Evolutionary conservation across 192 early-diverging fungal species (phyloP).

Genomic region (Coemansia reversa): DNA sequence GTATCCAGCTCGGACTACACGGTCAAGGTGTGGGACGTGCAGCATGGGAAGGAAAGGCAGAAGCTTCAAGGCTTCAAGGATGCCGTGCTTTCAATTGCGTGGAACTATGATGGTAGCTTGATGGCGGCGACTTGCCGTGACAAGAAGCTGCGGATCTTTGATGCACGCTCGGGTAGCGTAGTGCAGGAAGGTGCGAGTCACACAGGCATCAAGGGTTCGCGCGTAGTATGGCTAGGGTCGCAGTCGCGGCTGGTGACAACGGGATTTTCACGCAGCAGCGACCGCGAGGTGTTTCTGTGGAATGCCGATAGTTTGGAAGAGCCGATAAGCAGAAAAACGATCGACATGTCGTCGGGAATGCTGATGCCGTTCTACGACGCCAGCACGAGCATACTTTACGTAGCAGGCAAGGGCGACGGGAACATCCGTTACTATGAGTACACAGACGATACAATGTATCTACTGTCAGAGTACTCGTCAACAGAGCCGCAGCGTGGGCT

Average conservation of each 20-base stretch:
- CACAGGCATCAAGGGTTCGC: slow-evolving; percentile 94
- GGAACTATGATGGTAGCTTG: slow-evolving; percentile 82
- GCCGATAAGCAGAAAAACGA: slow-evolving; percentile 71
- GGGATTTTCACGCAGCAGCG: slow-evolving; percentile 89
- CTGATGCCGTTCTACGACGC: slow-evolving; percentile 96
- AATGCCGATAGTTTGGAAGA: slow-evolving; percentile 64
- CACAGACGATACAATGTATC: slow-evolving; percentile 88
- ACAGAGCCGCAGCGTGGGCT: slow-evolving; percentile 92
- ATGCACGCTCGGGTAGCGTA: slow-evolving; percentile 83
- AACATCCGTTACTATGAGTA: slow-evolving; percentile 99
- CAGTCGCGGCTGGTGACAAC: slow-evolving; percentile 81
- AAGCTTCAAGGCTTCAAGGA: slow-evolving; percentile 86
- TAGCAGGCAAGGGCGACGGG: slow-evolving; percentile 98
- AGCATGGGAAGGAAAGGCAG: slow-evolving; percentile 69
- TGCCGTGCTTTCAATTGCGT: slow-evolving; percentile 87
- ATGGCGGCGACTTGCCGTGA: slow-evolving; percentile 93
- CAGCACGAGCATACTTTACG: slow-evolving; percentile 86
- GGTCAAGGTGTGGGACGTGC: slow-evolving; percentile 94
- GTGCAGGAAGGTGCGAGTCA: slow-evolving; percentile 79
- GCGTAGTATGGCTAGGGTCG: slow-evolving; percentile 87
- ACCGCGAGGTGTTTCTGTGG: slow-evolving; percentile 95
- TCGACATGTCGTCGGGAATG: slow-evolving; percentile 94
- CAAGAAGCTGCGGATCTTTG: slow-evolving; percentile 93
- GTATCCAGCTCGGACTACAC: slow-evolving; percentile 86
- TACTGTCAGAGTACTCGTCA: slow-evolving; percentile 86